Evolutionary conservation across 257 asterid species (phyloP), one percentile per base, ranked within the genome.

Genomic region (Ocimum tenuiflorum): DNA sequence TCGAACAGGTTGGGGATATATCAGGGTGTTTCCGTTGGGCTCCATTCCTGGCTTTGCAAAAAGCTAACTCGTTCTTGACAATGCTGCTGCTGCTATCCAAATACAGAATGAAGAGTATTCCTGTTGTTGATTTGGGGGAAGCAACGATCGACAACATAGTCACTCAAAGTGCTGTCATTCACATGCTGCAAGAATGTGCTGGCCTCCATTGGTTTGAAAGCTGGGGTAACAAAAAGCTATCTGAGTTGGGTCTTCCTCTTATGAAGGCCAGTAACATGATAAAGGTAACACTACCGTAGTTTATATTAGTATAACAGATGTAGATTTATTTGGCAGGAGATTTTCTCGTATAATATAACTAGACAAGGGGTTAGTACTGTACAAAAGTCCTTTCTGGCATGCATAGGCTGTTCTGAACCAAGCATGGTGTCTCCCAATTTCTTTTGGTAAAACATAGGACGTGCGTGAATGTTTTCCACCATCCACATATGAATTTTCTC

Each of bases 11-110:
- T 23, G 87, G 88, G 31, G 97, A 94, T 68, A 94, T 94, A 49
- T 77, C 99, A 6, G 99, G 97, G 70, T 83, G 92, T 35, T 94
- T 94, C 63, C 96, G 99, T 29, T 94, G 97, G 99, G 99, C 99
- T 33, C 99, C 99, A 1, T 94, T 90, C 80, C 95, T 90, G 3
- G 99, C 99, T 0, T 70, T 94, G 84, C 99, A 94, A 82, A 84
- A 81, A 36, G 73, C 95, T 0, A 94, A 94, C 88, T 94, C 99
- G 1, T 90, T 94, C 69, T 71, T 94, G 73, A 94, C 99, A 6
- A 90, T 94, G 99, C 99, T 94, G 51, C 82, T 94, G 48, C 82
- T 94, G 61, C 84, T 94, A 46, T 94, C 99, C 6, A 88, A 85
- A 45, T 94, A 90, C 79, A 83, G 94, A 81, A 94, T 94, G 99